Evolutionary conservation across 2,329 filamentous ascomycete genomes (phyloP).

Genomic region (Monilinia fructicola): DNA sequence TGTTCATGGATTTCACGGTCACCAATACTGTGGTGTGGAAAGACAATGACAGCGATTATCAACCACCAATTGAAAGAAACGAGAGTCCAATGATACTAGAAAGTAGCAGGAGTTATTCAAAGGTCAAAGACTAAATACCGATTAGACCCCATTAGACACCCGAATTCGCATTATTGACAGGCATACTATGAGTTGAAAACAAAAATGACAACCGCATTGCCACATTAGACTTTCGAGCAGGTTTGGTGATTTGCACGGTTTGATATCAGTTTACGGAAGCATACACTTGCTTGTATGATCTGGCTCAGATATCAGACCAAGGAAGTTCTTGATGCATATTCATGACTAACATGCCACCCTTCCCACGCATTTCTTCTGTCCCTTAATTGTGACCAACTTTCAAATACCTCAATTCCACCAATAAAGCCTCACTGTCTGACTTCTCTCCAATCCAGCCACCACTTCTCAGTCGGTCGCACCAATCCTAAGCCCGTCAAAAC

Average conservation of each 20-base stretch:
- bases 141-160: neutral
- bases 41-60: neutral
- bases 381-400: neutral
- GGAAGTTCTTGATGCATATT: neutral
- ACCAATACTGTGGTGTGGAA: neutral
- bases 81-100: neutral
- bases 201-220: neutral
- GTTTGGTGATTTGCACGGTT: no score
- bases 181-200: neutral
- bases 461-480: neutral
- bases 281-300: no score
- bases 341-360: neutral
- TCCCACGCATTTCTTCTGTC: neutral
- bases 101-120: neutral
- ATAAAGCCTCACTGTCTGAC: neutral
- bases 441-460: neutral
- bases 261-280: no score
- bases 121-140: fast-evolving
- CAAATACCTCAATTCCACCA: neutral
- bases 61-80: no score
- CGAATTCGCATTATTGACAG: neutral
- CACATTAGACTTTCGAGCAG: no score
- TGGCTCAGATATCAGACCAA: no score
- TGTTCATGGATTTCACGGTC: neutral
- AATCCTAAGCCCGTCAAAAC: neutral